phyloP scores from a whole-genome alignment of 2,329 filamentous ascomycete species.

The Chalaropsis thielavioides region DNA sequence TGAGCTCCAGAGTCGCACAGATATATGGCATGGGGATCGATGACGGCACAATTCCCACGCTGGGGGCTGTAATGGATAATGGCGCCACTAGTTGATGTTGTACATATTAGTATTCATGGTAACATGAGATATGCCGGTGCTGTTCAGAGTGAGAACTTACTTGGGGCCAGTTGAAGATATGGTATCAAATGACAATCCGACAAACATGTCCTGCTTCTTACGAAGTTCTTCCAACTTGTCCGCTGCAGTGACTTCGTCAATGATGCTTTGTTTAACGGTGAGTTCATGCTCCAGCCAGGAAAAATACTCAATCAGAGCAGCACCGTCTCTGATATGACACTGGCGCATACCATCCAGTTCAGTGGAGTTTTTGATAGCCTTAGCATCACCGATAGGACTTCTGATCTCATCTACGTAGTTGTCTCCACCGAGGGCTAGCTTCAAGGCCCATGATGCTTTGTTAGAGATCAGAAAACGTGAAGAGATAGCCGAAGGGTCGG shows the following conservation, averaged over 20 bases:
- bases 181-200: conserved; percentile 84
- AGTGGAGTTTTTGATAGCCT: conserved; percentile 83
- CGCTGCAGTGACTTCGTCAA: conserved; percentile 85
- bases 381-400: conserved; percentile 78
- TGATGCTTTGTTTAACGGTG: conserved; percentile 49
- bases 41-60: conserved; percentile 60
- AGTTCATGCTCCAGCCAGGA: conserved; percentile 92
- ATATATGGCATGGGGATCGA: conserved; percentile 77
- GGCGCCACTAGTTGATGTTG: conserved; percentile 52
- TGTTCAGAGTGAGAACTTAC: conserved; percentile 28
- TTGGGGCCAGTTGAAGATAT: conserved; percentile 85
- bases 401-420: conserved; percentile 71
- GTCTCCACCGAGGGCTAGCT: conserved; percentile 71
- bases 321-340: conserved; percentile 87
- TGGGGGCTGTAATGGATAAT: conserved; percentile 94
- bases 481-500: conserved; percentile 22
- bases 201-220: conserved; percentile 55
- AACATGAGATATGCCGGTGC: conserved; percentile 4
- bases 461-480: conserved; percentile 76
- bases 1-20: conserved; percentile 97
- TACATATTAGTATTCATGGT: conserved; percentile 15
- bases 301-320: conserved; percentile 81
- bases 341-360: conserved; percentile 87
- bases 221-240: conserved; percentile 75
- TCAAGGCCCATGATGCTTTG: conserved; percentile 85